Evolutionary conservation across 306 rosid species (phyloP).

Genomic region (Hippophae tibetana): DNA sequence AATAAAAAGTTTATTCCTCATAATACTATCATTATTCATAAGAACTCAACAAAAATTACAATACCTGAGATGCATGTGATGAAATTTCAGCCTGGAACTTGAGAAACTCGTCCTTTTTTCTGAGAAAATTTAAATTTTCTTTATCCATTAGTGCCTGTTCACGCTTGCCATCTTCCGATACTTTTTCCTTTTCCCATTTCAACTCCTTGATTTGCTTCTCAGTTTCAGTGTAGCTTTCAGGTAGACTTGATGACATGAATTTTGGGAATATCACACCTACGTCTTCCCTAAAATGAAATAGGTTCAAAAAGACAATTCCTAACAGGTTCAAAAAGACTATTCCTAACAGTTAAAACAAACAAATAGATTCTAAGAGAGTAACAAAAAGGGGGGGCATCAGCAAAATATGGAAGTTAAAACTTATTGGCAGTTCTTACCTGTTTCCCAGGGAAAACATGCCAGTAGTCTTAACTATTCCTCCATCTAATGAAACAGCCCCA

Average conservation of each 20-base stretch:
- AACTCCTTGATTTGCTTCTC: conserved; percentile 52
- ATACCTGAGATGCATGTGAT: conserved; percentile 68
- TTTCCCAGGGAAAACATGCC: conserved; percentile 63
- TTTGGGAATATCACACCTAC: conserved; percentile 60
- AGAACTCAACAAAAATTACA: background rate
- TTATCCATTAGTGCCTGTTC: conserved; percentile 43
- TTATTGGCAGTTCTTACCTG: conserved; percentile 36
- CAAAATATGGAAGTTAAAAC: background rate
- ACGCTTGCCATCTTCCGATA: conserved; percentile 52
- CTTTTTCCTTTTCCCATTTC: conserved; percentile 50
- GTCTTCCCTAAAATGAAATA: conserved; percentile 54
- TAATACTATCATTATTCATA: too few relatives aligned
- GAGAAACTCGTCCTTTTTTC: conserved; percentile 61
- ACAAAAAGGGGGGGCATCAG: background rate
- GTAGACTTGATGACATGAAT: conserved; percentile 26
- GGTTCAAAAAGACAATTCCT: conserved; percentile 8
- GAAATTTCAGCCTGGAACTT: conserved; percentile 61
- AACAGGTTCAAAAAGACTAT: too few relatives aligned
- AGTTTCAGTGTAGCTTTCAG: conserved; percentile 31
- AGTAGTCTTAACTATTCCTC: conserved; percentile 56
- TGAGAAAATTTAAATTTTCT: conserved; percentile 44
- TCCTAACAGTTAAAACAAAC: conserved; percentile 10
- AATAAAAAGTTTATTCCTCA: too few relatives aligned
- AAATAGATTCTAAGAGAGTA: background rate
- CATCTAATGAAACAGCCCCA: conserved; percentile 90